Percentiles rank a stretch among this genome's conserved stretches.
Evolutionary conservation across 164 flowering plant species (phyloP).

Genomic region (Platanus orientalis): DNA sequence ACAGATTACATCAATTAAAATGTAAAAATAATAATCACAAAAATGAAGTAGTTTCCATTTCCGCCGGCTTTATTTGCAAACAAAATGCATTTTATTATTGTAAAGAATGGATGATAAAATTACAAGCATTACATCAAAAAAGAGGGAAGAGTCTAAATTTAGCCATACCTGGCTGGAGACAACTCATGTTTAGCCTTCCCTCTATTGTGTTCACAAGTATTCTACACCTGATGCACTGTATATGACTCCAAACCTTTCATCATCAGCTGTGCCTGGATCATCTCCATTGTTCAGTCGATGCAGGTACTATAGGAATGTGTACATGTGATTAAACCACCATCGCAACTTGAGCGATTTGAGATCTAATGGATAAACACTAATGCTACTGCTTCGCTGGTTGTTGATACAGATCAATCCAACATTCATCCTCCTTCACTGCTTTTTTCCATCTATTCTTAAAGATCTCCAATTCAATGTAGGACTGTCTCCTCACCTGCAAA

Average conservation of each 20-base stretch:
- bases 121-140: neutral
- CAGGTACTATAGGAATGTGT: neutral
- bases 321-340: neutral
- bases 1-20: neutral
- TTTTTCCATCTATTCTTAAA: constrained; percentile 67
- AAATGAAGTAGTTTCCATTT: neutral
- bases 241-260: too few species aligned
- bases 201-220: too few species aligned
- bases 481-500: constrained; percentile 71
- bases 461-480: constrained; percentile 58
- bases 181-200: too few species aligned
- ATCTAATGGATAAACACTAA: neutral
- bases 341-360: neutral
- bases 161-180: neutral
- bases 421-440: constrained; percentile 61
- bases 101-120: neutral
- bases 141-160: neutral
- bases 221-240: too few species aligned
- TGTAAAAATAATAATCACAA: neutral
- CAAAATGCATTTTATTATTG: neutral
- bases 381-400: constrained; percentile 12
- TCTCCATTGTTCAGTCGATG: too few species aligned
- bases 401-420: constrained; percentile 77
- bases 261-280: too few species aligned
- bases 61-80: neutral